These are phyloP conservation scores for Schizosaccharomyces lindneri DNA, from an alignment of 805 yeast genomes.

Conservation along the genomic window DNA sequence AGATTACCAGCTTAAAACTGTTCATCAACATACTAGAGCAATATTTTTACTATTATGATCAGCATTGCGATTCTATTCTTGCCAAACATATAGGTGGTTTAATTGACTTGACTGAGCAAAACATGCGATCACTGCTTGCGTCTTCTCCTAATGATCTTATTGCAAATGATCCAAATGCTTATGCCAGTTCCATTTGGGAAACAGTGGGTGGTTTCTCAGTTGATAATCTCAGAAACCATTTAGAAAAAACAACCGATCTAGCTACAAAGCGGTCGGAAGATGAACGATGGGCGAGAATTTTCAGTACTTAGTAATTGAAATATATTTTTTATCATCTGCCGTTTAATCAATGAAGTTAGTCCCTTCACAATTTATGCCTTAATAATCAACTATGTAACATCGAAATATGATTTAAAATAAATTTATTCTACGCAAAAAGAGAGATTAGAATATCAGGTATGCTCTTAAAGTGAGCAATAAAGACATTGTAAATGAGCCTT, in stretches of 20 bases:
- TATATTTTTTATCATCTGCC: too few species aligned
- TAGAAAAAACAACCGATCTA: constrained; percentile 47
- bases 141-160: constrained; percentile 13
- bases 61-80: constrained; percentile 31
- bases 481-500: too few species aligned
- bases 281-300: constrained; percentile 21
- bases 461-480: too few species aligned
- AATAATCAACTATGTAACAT: too few species aligned
- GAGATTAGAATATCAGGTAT: too few species aligned
- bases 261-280: constrained; percentile 40
- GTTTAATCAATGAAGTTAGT: too few species aligned
- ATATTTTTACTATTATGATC: constrained; percentile 63
- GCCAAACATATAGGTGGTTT: constrained; percentile 55
- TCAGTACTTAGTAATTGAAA: not conserved
- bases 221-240: constrained; percentile 26
- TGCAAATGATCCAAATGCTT: constrained; percentile 12
- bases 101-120: constrained; percentile 39
- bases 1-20: not conserved
- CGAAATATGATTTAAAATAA: not conserved
- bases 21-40: constrained; percentile 77
- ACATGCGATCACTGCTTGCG: not conserved
- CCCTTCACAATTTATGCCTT: too few species aligned
- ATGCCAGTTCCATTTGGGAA: constrained; percentile 10
- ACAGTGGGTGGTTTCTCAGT: constrained; percentile 11
- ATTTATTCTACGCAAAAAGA: not conserved